A percentile compares a stretch with the other conserved stretches of the same genome.
phyloP scores from a whole-genome alignment of 1,284 basidiomycete genomes.

The Ganoderma meredithae region DNA sequence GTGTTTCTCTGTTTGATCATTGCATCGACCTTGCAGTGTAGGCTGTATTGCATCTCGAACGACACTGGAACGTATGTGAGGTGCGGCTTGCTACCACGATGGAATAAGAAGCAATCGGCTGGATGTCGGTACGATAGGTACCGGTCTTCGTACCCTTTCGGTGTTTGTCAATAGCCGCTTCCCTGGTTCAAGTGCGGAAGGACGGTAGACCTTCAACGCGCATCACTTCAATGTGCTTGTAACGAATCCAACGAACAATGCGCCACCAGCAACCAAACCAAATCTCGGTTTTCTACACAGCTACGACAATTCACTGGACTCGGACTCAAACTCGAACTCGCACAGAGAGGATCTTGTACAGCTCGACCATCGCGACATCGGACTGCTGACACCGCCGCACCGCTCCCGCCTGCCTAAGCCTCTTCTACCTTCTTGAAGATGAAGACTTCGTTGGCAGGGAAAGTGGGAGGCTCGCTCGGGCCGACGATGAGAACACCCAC shows the following conservation, averaged over 20 bases:
- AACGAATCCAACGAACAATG: background rate
- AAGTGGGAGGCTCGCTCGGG: background rate
- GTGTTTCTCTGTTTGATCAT: background rate
- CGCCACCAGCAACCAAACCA: background rate
- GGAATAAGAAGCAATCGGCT: too few species aligned
- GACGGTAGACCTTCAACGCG: background rate
- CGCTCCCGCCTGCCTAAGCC: too few species aligned
- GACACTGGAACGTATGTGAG: too few species aligned
- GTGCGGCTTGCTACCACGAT: too few species aligned
- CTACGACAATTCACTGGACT: background rate
- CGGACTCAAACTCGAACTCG: background rate
- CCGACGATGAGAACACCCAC: background rate
- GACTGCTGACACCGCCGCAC: too few species aligned
- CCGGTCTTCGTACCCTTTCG: too few species aligned
- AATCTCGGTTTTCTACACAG: background rate
- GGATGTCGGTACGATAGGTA: too few species aligned
- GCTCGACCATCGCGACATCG: too few species aligned
- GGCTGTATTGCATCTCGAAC: background rate
- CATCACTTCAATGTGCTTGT: background rate
- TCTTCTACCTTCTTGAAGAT: slow-evolving; percentile 1
- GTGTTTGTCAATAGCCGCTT: too few species aligned
- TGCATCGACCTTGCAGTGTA: background rate
- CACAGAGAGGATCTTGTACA: background rate
- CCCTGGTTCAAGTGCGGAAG: too few species aligned
- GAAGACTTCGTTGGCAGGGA: background rate